phyloP scores from a whole-genome alignment of 306 rosid genomes.

The Abrus precatorius region DNA sequence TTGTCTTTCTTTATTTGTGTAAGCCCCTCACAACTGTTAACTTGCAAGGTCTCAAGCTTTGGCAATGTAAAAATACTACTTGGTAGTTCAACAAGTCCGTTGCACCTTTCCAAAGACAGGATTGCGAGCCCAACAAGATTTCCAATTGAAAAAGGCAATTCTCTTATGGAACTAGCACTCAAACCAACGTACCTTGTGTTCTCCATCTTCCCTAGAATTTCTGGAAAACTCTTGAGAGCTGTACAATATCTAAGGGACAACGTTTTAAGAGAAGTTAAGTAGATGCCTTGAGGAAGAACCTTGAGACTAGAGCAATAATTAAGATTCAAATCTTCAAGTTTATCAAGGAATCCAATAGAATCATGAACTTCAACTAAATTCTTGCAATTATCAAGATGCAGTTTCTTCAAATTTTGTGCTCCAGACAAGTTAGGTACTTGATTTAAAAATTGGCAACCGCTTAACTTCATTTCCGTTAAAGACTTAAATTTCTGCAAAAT shows the following conservation, averaged over 20 bases:
- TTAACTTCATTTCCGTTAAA: background rate
- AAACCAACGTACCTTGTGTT: background rate
- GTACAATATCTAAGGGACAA: background rate
- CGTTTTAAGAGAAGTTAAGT: background rate
- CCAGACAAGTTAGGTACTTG: constrained; percentile 28
- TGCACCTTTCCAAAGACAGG: background rate
- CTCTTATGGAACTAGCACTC: background rate
- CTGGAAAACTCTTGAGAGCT: background rate
- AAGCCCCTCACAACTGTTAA: background rate
- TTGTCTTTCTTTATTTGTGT: background rate
- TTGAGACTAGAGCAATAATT: background rate
- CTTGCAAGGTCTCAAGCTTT: background rate
- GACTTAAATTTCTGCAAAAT: constrained; percentile 26
- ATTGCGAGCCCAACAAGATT: constrained; percentile 4
- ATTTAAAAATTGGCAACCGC: background rate
- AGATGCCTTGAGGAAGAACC: background rate
- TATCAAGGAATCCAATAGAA: constrained; percentile 13
- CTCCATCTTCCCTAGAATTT: constrained; percentile 29
- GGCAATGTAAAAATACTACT: constrained; percentile 20
- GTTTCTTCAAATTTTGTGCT: background rate
- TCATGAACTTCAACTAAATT: constrained; percentile 38
- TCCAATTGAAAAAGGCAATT: constrained; percentile 31
- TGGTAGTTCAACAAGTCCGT: background rate
- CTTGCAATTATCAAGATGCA: background rate
- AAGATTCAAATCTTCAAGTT: background rate